Evolutionary conservation across 192 early-diverging fungal genomes (phyloP).

Genomic region (Backusella tuberculispora): DNA sequence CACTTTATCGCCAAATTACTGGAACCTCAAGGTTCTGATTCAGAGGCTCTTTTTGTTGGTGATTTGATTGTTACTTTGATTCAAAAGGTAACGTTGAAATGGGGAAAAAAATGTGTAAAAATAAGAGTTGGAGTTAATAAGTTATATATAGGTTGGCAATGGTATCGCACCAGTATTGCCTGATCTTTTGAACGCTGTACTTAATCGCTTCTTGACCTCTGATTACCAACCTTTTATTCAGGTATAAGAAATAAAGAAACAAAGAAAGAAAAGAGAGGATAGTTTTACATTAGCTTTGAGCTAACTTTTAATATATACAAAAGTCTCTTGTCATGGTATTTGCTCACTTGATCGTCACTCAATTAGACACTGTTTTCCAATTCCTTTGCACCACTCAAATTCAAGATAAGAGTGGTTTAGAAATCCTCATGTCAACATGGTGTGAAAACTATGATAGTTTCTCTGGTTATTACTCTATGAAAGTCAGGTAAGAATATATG

Average conservation of each 20-base stretch:
- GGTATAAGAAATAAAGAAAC: conserved; percentile 48
- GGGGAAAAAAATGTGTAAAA: background rate
- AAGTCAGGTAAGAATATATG: conserved; percentile 62
- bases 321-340: conserved; percentile 86
- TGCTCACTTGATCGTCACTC: conserved; percentile 77
- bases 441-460: conserved; percentile 83
- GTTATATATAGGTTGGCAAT: conserved; percentile 54
- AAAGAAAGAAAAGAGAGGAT: background rate
- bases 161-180: conserved; percentile 68
- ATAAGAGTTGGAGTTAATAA: conserved; percentile 30
- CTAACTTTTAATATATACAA: background rate
- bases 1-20: conserved; percentile 81
- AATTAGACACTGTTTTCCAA: conserved; percentile 71
- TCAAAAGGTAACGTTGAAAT: conserved; percentile 61
- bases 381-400: conserved; percentile 69
- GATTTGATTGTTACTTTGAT: conserved; percentile 86
- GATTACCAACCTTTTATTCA: conserved; percentile 81
- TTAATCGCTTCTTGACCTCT: conserved; percentile 70
- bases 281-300: background rate
- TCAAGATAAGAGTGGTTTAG: conserved; percentile 68
- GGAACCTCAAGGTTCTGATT: conserved; percentile 76
- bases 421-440: conserved; percentile 80
- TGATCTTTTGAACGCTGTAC: conserved; percentile 78
- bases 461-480: conserved; percentile 81
- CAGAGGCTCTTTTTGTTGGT: conserved; percentile 87